Percentiles rank a stretch among this genome's conserved stretches.
These are phyloP conservation scores for Pinus taeda DNA, from an alignment of 75 land plant genomes.

Conservation along the genomic window DNA sequence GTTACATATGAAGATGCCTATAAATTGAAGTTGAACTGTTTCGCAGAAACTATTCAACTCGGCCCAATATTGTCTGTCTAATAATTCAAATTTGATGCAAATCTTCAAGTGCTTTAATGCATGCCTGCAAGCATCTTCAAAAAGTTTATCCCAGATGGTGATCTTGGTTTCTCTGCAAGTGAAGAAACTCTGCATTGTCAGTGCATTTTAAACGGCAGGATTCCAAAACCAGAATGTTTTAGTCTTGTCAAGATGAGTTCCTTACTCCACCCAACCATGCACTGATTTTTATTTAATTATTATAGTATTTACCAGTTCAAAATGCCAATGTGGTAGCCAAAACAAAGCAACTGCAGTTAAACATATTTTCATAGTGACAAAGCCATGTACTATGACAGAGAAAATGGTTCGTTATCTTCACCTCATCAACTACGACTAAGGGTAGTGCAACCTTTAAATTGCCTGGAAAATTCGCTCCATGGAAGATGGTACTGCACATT, in stretches of 20 bases:
- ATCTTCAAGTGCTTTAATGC: background rate
- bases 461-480: too few species aligned
- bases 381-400: too few species aligned
- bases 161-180: slow-evolving; percentile 13
- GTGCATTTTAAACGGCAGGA: background rate
- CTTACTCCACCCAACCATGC: background rate
- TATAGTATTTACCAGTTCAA: background rate
- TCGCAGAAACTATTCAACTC: background rate
- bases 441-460: too few species aligned
- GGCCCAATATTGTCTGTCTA: background rate
- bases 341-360: too few species aligned
- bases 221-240: background rate
- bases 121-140: slow-evolving; percentile 23
- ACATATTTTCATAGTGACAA: too few species aligned
- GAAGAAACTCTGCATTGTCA: background rate
- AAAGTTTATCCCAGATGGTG: slow-evolving; percentile 15
- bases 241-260: background rate
- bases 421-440: too few species aligned
- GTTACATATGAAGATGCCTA: background rate
- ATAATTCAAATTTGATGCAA: background rate
- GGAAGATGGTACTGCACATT: too few species aligned
- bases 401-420: too few species aligned
- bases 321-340: too few species aligned
- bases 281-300: background rate
- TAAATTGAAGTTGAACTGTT: background rate